phyloP scores from a whole-genome alignment of 164 flowering plant species.

The Litsea cubeba region DNA sequence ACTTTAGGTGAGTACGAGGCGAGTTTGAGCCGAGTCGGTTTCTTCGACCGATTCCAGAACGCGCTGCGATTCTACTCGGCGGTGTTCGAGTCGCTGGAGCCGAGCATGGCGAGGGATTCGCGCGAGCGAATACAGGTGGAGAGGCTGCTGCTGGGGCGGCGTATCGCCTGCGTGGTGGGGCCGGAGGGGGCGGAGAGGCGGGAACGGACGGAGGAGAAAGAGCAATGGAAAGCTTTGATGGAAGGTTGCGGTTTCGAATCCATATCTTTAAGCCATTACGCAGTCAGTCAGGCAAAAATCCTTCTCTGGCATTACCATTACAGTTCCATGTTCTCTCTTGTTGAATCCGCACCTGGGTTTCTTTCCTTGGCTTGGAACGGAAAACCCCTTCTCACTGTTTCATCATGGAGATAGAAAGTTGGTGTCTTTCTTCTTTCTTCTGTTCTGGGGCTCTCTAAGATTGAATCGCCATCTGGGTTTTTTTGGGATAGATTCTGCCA shows the following conservation, averaged over 20 bases:
- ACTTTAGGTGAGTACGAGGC: conserved; percentile 88
- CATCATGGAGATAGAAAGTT: conserved; percentile 57
- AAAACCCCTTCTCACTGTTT: conserved; percentile 74
- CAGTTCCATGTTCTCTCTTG: conserved; percentile 49
- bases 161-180: conserved; percentile 53
- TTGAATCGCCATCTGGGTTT: neutral
- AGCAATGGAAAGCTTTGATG: conserved; percentile 60
- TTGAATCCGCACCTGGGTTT: conserved; percentile 67
- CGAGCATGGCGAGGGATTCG: conserved; percentile 59
- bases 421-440: neutral
- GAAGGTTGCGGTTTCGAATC: conserved; percentile 63
- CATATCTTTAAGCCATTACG: conserved; percentile 65
- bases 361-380: conserved; percentile 80
- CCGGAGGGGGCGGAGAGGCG: conserved; percentile 32
- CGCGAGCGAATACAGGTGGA: conserved; percentile 56
- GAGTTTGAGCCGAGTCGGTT: conserved; percentile 54
- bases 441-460: neutral
- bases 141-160: conserved; percentile 50
- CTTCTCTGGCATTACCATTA: conserved; percentile 82
- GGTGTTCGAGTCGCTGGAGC: conserved; percentile 81
- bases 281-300: conserved; percentile 78
- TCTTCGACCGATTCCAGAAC: conserved; percentile 44
- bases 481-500: neutral
- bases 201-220: conserved; percentile 66
- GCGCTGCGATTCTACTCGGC: conserved; percentile 69